These are phyloP conservation scores for Podila epicladia DNA, from an alignment of 192 early-diverging fungal genomes.

Conservation along the genomic window DNA sequence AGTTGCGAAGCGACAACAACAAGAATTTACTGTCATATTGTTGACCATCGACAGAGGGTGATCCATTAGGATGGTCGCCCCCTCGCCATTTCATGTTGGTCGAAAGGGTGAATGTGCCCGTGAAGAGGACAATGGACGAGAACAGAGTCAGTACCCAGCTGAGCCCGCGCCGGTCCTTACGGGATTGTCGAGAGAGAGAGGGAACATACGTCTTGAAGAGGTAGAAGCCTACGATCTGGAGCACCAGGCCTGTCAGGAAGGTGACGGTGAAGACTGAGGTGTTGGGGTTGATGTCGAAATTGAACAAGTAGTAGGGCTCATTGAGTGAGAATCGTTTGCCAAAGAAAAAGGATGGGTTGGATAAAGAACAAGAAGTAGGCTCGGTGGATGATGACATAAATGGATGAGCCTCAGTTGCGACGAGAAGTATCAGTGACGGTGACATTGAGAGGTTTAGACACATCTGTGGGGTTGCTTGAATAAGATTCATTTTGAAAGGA, in stretches of 20 bases:
- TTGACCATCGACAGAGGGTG: background rate
- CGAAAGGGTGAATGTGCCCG: constrained; percentile 32
- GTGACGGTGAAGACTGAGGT: constrained; percentile 25
- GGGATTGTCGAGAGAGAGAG: background rate
- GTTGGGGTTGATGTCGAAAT: constrained; percentile 47
- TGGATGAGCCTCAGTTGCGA: background rate
- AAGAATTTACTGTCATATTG: background rate
- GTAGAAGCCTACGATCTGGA: constrained; percentile 34
- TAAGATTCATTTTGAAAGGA: too few species aligned
- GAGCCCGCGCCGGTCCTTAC: constrained; percentile 12
- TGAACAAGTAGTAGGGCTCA: constrained; percentile 27
- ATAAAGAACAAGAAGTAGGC: background rate
- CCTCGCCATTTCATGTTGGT: constrained; percentile 34
- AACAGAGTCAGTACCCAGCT: constrained; percentile 44
- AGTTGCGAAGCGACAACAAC: constrained; percentile 19
- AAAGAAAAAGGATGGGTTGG: constrained; percentile 9
- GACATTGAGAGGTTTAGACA: too few species aligned
- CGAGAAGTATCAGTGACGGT: background rate
- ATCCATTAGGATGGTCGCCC: background rate
- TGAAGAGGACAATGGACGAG: constrained; percentile 38
- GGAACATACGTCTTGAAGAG: constrained; percentile 19
- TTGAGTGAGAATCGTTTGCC: constrained; percentile 8
- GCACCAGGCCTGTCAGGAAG: constrained; percentile 10
- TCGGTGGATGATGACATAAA: background rate
- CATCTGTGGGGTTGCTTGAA: too few species aligned